Base-by-base conservation (phyloP, 345 rosid species). In the Salix arbutifolia region DNA sequence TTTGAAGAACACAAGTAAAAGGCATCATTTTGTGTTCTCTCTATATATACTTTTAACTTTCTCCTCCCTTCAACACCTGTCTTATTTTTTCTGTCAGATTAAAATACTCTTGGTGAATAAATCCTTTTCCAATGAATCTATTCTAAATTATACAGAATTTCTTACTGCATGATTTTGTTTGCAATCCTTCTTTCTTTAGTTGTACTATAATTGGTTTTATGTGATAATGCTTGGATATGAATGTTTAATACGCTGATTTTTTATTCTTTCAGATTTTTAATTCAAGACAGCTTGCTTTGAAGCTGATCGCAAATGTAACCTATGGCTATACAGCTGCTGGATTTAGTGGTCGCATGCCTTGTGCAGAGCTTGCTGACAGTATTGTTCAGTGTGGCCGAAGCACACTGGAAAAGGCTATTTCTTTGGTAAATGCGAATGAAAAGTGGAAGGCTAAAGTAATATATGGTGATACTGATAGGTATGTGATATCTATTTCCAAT, bases 241-340 rank as follows among this genome's bases (percentile, higher is more conserved):
- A 53, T 50, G 23, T 25, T 60, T 69, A 25, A 73, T 75, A 78
- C 72, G 48, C 78, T 40, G 3, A 62, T 18, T 75, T 73, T 76
- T 69, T 42, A 23, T 75, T 83, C 65, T 88, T 91, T 40, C 96
- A 93, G 99, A 95, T 95, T 87, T 87, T 91, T 77, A 89, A 95
- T 84, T 96, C 99, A 62, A 90, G 99, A 71, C 99, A 95, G 85
- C 99, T 95, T 84, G 99, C 99, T 83, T 81, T 95, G 81, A 95
- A 95, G 92, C 90, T 95, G 81, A 93, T 95, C 82, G 93, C 99
- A 78, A 95, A 95, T 80, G 99, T 95, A 73, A 95, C 99, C 2
- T 95, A 95, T 83, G 99, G 99, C 71, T 95, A 93, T 80, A 90
- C 99, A 42, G 99, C 99, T 81, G 98, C 98, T 85, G 99, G 99